Evolutionary conservation across 257 asterid species (phyloP), one percentile per base, ranked within the genome.

Genomic region (Coffea canephora): DNA sequence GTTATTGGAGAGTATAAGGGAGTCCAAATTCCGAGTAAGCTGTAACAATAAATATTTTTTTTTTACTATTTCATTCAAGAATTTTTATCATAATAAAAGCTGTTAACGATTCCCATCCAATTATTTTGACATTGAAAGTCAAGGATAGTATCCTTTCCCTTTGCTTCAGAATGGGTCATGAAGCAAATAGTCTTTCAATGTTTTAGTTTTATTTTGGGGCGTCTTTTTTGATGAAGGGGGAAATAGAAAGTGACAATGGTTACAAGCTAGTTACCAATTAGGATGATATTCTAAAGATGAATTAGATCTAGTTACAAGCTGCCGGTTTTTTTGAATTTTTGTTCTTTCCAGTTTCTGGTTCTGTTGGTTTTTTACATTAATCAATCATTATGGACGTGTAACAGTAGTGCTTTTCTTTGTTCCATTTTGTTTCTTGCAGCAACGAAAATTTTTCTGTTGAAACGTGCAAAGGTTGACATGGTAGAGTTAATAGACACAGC

Each of bases 21-120:
- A 91, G 74, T 81, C 96, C 69, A 79, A 81, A 83, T 86, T 85
- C 80, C 96, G 82, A n/a, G 97, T 92, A 90, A 87, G 97, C 66
- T 55, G 8, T 49, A 43, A 18, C 69, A 66, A 25, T 52, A 1
- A 19, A 31, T 31, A 31, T 31, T 19, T 79, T 79, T 45, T 31
- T 27, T 31, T 14, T 66, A 10, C 21, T 4, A 45, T 66, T 27
- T 2, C 62, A 52, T n/a, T 23, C 14, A 8, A 7, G 12, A 50
- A 5, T 67, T 46, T 27, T 68, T 15, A 68, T 61, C 21, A 46
- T 10, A 45, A 14, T 34, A 72, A 48, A 50, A 45, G 31, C 19
- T 64, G 3, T n/a, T 48, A 15, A 6, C 73, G 16, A 4, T 27
- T 46, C 65, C 74, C 70, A 48, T 48, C 50, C 25, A 31, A 31